Percentiles rank a stretch among this genome's conserved stretches.
phyloP scores from a whole-genome alignment of 805 yeast genomes.

The Pichia exigua region DNA sequence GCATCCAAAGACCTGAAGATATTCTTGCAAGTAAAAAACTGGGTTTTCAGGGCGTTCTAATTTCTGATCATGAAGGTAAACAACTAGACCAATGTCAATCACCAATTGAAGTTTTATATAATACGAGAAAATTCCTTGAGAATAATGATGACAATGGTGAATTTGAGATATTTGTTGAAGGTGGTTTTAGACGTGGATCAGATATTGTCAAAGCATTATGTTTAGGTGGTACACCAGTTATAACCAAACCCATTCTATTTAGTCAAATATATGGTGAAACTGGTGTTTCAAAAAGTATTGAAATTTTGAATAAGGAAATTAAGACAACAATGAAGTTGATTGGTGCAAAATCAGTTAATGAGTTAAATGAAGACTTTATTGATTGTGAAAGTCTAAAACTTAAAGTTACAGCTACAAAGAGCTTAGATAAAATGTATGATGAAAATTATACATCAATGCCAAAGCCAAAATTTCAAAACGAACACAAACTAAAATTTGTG shows the following conservation, averaged over 20 bases:
- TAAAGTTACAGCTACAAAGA: constrained; percentile 42
- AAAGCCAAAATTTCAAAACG: constrained; percentile 19
- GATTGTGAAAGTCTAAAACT: constrained; percentile 54
- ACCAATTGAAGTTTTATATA: constrained; percentile 53
- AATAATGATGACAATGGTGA: constrained; percentile 36
- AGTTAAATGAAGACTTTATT: constrained; percentile 36
- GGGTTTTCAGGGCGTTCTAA: constrained; percentile 55
- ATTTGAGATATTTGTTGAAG: constrained; percentile 44
- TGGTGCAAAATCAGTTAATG: constrained; percentile 38
- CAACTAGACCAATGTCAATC: constrained; percentile 58
- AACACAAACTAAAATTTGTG: constrained; percentile 2
- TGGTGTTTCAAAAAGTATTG: constrained; percentile 61
- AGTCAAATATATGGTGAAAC: constrained; percentile 73
- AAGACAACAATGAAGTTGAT: constrained; percentile 53
- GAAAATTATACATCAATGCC: constrained; percentile 31
- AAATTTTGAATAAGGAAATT: constrained; percentile 50
- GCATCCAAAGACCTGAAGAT: constrained; percentile 62
- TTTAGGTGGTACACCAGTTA: constrained; percentile 46
- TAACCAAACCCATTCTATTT: constrained; percentile 70
- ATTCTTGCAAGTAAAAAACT: constrained; percentile 48
- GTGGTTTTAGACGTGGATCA: constrained; percentile 37
- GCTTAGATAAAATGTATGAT: constrained; percentile 50
- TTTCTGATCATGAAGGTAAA: constrained; percentile 73
- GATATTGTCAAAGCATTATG: constrained; percentile 37
- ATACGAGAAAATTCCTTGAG: constrained; percentile 27